Conservation (phyloP, 345 rosid species). For the Eucalyptus regnans region DNA sequence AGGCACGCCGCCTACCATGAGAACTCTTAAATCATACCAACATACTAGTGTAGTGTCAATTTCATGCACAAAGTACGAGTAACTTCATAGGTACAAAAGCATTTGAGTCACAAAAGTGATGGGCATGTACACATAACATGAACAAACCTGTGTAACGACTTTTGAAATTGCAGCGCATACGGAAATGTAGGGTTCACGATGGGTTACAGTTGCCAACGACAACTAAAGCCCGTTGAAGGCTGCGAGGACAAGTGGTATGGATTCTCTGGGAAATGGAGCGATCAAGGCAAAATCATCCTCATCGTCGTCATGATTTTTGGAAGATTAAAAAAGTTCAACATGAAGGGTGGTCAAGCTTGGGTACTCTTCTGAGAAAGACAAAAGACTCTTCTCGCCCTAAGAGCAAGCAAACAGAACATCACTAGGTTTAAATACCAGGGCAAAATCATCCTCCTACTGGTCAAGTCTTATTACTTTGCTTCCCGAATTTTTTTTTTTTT, state of each 20-base stretch:
- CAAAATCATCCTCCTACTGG: not conserved
- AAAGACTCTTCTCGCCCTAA: not conserved
- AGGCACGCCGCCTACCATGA: not conserved
- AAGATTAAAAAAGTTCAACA: slow-evolving; percentile 28
- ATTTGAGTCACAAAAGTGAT: not conserved
- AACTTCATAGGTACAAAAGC: not conserved
- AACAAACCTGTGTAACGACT: not conserved
- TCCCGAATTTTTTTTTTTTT: not conserved
- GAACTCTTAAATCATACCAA: not conserved
- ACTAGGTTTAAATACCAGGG: not conserved
- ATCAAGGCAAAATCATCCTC: slow-evolving; percentile 19
- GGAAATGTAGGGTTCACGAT: slow-evolving; percentile 30
- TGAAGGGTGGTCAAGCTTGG: slow-evolving; percentile 31
- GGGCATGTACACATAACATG: not conserved
- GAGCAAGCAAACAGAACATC: not conserved
- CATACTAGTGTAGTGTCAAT: not conserved
- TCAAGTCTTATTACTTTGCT: not conserved
- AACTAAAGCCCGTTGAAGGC: not conserved
- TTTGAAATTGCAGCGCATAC: slow-evolving; percentile 12
- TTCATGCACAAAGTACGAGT: not conserved
- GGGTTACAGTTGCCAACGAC: slow-evolving; percentile 26
- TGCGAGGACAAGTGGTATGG: slow-evolving; percentile 18
- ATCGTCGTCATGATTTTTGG: slow-evolving; percentile 27
- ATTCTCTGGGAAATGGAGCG: slow-evolving; percentile 28
- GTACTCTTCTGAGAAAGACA: not conserved